Conservation (phyloP, 495 filamentous ascomycete species). For the Penicilliopsis zonata region DNA sequence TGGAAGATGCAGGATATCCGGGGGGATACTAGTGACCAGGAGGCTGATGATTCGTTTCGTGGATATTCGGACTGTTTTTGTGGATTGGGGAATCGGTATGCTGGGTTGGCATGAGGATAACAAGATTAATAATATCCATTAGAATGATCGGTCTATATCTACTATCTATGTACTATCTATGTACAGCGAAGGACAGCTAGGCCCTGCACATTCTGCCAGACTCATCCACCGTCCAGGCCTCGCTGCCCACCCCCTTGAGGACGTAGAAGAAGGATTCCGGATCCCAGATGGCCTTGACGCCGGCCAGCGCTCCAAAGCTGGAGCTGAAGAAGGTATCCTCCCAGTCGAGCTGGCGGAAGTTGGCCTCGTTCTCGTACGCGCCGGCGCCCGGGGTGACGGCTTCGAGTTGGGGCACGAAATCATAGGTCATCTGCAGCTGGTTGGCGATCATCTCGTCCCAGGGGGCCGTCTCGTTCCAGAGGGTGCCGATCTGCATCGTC, state of each 20-base stretch:
- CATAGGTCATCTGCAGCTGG: constrained; percentile 26
- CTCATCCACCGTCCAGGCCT: constrained; percentile 32
- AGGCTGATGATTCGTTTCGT: constrained; percentile 10
- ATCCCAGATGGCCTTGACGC: constrained; percentile 40
- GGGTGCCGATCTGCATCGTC: constrained; percentile 22
- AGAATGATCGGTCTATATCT: too few species aligned
- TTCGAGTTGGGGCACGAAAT: constrained; percentile 28
- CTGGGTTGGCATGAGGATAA: constrained; percentile 6
- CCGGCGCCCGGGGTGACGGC: constrained; percentile 23
- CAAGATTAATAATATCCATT: too few species aligned
- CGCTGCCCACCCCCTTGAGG: constrained; percentile 46
- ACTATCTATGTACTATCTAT: neutral
- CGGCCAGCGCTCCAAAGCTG: constrained; percentile 24
- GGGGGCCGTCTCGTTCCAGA: constrained; percentile 30
- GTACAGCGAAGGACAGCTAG: neutral
- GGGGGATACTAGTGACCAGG: constrained; percentile 12
- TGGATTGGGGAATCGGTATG: constrained; percentile 18
- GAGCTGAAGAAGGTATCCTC: constrained; percentile 38
- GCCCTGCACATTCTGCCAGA: constrained; percentile 26
- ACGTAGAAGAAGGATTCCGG: constrained; percentile 48
- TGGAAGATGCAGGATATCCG: constrained; percentile 45
- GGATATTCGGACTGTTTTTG: constrained; percentile 12
- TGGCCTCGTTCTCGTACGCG: constrained; percentile 31
- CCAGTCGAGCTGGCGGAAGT: constrained; percentile 39
- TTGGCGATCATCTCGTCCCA: constrained; percentile 22